Conservation (phyloP, 257 asterid species). For the Solanum chiquidenum region DNA sequence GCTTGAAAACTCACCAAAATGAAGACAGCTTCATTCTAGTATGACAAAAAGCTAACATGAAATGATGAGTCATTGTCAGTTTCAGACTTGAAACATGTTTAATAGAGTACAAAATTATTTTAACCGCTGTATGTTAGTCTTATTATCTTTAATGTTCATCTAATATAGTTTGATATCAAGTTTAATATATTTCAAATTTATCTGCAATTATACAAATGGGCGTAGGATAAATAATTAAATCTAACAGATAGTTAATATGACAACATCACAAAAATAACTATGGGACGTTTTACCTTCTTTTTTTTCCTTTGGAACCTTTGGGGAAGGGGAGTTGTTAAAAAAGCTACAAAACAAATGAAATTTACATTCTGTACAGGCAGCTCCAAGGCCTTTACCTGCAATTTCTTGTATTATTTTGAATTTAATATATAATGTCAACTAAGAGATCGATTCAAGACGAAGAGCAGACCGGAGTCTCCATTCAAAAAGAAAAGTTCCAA, state of each 20-base stretch:
- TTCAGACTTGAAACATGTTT: no score
- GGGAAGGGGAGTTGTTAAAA: not conserved
- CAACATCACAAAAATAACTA: not conserved
- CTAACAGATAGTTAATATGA: not conserved
- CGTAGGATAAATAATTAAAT: not conserved
- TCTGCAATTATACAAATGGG: not conserved
- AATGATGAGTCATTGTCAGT: not conserved
- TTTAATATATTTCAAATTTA: not conserved
- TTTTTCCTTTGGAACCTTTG: not conserved
- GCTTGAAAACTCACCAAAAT: slow-evolving; percentile 3
- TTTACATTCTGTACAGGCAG: not conserved
- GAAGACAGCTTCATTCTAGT: not conserved
- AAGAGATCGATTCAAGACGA: slow-evolving; percentile 59
- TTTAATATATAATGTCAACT: slow-evolving; percentile 10
- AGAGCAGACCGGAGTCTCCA: slow-evolving; percentile 92
- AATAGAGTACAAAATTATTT: no score
- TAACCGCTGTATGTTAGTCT: not conserved
- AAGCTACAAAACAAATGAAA: not conserved
- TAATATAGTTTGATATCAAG: not conserved
- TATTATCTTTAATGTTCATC: not conserved
- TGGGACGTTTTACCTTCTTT: not conserved
- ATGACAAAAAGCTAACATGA: not conserved
- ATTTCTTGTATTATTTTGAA: not conserved
- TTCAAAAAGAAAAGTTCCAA: slow-evolving; percentile 79
- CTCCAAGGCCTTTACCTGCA: not conserved